Evolutionary conservation across 441 rosid genomes (phyloP), one percentile per base, ranked within the genome.

Genomic region (Adansonia rubrostipa): DNA sequence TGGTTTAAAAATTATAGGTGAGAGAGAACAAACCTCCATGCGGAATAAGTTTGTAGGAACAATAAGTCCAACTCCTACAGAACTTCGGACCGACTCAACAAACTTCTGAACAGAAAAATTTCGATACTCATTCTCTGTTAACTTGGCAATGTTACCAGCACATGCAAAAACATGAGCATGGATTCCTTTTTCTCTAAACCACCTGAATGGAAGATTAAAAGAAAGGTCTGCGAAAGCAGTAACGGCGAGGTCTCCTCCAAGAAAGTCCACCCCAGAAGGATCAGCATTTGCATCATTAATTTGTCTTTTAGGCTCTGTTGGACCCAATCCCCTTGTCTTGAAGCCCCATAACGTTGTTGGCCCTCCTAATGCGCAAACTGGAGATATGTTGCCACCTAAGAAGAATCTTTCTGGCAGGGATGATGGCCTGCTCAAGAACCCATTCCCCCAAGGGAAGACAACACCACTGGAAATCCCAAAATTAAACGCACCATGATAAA

Each of bases 231-330:
- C 97, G 81, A 96, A 94, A 66, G 95, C 91, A 85, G 95, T 87
- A n/a, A 88, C 85, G 14, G 97, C 98, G 76, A 90, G 86, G 79
- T 96, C 99, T 84, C 99, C 99, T 82, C 99, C 98, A 61, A 91
- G 84, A 82, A 87, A 92, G 84, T 93, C 99, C 67, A 89, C 82
- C 72, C 87, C 96, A 67, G 87, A 45, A 69, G 85, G 51, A 28
- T 84, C 84, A 22, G 81, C 71, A 76, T 70, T 80, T 53, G 85
- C 93, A 69, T 84, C 80, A 74, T 71, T 36, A 76, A 80, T 75
- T 74, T 86, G 87, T 81, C 98, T 88, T 82, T 88, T 91, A 47
- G 91, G 86, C 85, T 96, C 98, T 19, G 88, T 85, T 45, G 95
- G 98, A 76, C 98, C 98, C 77, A 93, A 65, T 73, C 98, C 99